Base-by-base conservation (phyloP, 192 early-diverging fungal species). In the Lobosporangium transversale region DNA sequence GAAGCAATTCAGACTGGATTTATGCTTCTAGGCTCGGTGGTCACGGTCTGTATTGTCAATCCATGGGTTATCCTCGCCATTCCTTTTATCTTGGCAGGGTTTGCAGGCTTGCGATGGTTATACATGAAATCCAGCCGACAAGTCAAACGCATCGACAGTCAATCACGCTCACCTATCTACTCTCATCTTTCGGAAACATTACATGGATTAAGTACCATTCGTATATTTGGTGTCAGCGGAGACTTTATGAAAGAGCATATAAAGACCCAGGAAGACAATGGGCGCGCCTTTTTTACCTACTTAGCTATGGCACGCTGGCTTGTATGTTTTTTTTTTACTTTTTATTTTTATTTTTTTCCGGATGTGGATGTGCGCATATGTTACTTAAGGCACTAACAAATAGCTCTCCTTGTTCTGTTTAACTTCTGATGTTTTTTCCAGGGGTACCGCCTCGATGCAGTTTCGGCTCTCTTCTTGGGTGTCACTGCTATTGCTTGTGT, bases 71-170 rank as follows among this genome's bases (percentile, higher is more conserved):
- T 92, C 0, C 58, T 85, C 0, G 30, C 86, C 0, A 75, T 94
- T 11, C 80, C 81, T 0, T 58, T 81, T 1, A 68, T 90, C 11
- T 50, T 82, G 21, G 32, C 68, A 1, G 68, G 68, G 0, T 92
- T 91, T 52, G 75, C 71, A 43, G 47, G 71, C 17, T 64, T 91
- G 2, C 86, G 90, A 11, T 37, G 31, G 2, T 43, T 64, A 10
- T 92, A 90, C 50, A 80, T 92, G 53, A 52, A 32, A 11, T 67
- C 89, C 5, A 84, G 84, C 26, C 81, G 89, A 9, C 88, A 90
- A 40, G 76, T 92, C 56, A 93, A 91, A 71, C 85, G 89, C n/a
- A 79, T 89, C 61, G 91, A 93, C 70, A 79, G 85, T 31, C 73
- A 83, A 12, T 88, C 91, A 12, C 86, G 90, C 4, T 86, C 86